Conservation (phyloP, 1,139 yeast species). For the Pichia sp. region DNA sequence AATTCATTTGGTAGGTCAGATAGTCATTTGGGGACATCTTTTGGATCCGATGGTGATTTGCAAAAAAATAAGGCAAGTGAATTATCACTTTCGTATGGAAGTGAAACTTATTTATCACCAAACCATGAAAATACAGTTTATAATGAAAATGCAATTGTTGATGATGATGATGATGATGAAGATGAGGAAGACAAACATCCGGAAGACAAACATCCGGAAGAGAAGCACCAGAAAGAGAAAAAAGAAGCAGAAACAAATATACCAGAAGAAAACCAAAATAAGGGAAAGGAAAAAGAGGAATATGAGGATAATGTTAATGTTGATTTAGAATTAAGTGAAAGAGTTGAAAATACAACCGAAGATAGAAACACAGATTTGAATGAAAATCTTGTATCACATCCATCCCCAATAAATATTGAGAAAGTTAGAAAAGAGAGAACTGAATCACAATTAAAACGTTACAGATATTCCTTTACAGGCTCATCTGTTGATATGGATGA, state of each 20-base stretch:
- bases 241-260: too few relatives aligned
- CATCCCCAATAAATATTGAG: slow-evolving; percentile 6
- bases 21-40: slow-evolving; percentile 20
- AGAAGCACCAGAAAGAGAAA: too few relatives aligned
- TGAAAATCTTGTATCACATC: too few relatives aligned
- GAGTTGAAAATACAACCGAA: too few relatives aligned
- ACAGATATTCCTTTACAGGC: slow-evolving; percentile 28
- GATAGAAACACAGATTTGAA: too few relatives aligned
- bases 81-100: slow-evolving; percentile 13
- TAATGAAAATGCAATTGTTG: slow-evolving; percentile 30
- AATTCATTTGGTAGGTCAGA: slow-evolving; percentile 6
- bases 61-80: slow-evolving; percentile 2
- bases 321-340: too few relatives aligned
- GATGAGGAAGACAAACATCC: neutral
- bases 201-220: too few relatives aligned
- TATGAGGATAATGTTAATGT: too few relatives aligned
- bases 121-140: neutral
- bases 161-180: slow-evolving; percentile 26
- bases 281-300: too few relatives aligned
- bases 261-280: too few relatives aligned
- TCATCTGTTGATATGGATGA: slow-evolving; percentile 29
- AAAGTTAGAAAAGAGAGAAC: slow-evolving; percentile 1
- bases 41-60: slow-evolving; percentile 19
- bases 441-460: slow-evolving; percentile 13
- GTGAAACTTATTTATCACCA: neutral